Evolutionary conservation across 805 yeast genomes (phyloP), one percentile per base, ranked within the genome.

Genomic region (Saturnispora quitensis): DNA sequence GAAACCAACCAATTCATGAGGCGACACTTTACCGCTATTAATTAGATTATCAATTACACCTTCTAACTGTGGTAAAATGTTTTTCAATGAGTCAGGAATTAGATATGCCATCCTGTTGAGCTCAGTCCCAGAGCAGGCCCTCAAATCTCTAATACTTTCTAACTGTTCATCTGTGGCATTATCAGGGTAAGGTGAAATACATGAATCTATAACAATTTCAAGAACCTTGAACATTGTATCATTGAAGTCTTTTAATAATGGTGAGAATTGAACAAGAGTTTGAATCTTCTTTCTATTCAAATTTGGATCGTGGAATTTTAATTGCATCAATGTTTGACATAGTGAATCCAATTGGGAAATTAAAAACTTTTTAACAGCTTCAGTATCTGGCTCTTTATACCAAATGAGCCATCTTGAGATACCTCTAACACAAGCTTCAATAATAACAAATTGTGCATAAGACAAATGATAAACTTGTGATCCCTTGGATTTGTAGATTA

Each of bases 401-500:
- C 97, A 91, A 17, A 89, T 81, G 60, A 88, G 81, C 99, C 99
- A 95, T 62, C 99, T 78, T 12, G 93, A 82, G 24, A 95, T 84
- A 36, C 98, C 99, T 54, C 96, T 78, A 34, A 93, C 79, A 58
- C 95, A 84, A 35, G 96, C 84, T 66, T 91, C 98, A 27, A 89
- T 87, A 25, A 89, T 80, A 62, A 82, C 83, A 55, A 93, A 81
- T 63, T 89, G 97, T 0, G 95, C 79, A 50, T 83, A 76, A 0
- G 95, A 93, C 54, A 81, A 76, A 43, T 85, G 75, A 62, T 79
- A 86, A 5, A 96, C 85, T 53, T 84, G 80, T 2, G 80, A 74
- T 48, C 73, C 72, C 55, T 76, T 85, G 1, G 77, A 77, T 53
- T 74, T 75, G 53, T 77, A 76, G 45, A 75, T 78, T 54, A 88